Evolutionary conservation across 2,329 filamentous ascomycete species (phyloP), one percentile per base, ranked within the genome.

Genomic region (Xylariaceae sp.): DNA sequence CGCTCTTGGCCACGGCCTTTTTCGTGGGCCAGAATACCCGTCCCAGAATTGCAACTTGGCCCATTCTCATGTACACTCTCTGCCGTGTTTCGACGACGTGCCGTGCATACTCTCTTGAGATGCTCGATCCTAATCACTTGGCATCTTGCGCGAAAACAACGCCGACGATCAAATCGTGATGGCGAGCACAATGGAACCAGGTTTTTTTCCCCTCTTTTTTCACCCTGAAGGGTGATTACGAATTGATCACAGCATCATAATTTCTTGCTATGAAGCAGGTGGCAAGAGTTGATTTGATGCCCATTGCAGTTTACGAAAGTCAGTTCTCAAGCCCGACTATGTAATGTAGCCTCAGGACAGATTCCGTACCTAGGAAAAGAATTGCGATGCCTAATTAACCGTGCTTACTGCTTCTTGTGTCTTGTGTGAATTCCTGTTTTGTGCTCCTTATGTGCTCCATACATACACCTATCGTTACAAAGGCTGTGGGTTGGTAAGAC

Each of bases 21-120:
- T 51, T 9, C 9, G 35, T 44, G 15, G 60, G 34, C 52, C 42
- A 51, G 11, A 11, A 50, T n/a, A 15, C 54, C 52, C 11, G 44
- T 54, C 53, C 52, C 56, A 54, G 45, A 51, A 49, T 47, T 13
- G 5, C 15, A 11, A 5, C 18, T 57, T 39, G 11, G 50, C 47
- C 56, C 50, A 54, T 63, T 57, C 58, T 57, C 52, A 17, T 64
- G 59, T 64, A 64, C 48, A 30, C 59, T 53, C 15, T 54, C 35
- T 17, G 34, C 39, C 48, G 51, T 42, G 53, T 30, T 30, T 5
- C 23, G 23, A 30, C 23, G 23, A 30, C 23, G 23, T 30, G 4
- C 23, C 23, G 23, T 53, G 57, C 56, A 62, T 62, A 61, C 58
- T 61, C 61, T 48, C 35, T 23, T 54, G 39, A 45, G 42, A 18